Conservation (phyloP, 306 rosid species). For the Acacia acuminata region DNA sequence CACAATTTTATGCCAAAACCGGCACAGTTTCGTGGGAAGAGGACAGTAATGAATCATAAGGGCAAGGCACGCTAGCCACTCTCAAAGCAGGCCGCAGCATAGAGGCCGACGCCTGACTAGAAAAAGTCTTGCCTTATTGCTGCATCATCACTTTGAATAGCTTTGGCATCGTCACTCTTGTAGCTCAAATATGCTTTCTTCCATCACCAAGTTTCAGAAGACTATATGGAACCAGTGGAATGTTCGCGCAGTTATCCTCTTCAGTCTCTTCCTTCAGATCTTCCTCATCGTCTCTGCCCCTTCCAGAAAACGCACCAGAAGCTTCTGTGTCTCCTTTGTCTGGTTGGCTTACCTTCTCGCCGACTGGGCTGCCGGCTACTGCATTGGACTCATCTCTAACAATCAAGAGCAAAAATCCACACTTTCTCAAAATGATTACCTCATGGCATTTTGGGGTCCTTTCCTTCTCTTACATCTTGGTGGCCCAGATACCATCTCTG, state of each 20-base stretch:
- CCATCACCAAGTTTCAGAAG: not conserved
- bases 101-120: too few relatives aligned
- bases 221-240: not conserved
- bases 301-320: not conserved
- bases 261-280: not conserved
- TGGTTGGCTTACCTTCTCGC: conserved; percentile 20
- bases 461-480: conserved; percentile 9
- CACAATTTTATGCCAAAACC: too few relatives aligned
- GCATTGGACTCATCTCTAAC: conserved; percentile 17
- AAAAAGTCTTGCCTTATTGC: too few relatives aligned
- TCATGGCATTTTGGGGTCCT: not conserved
- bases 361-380: conserved; percentile 8
- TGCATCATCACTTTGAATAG: too few relatives aligned
- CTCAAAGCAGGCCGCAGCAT: too few relatives aligned
- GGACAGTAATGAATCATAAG: too few relatives aligned
- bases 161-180: too few relatives aligned
- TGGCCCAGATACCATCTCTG: conserved; percentile 24
- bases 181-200: not conserved
- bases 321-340: not conserved
- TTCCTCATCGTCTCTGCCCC: not conserved
- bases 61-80: too few relatives aligned
- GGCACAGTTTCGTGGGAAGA: too few relatives aligned
- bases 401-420: not conserved
- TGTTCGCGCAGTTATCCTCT: not conserved
- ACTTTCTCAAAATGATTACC: not conserved